Base-by-base conservation (phyloP, 2,329 filamentous ascomycete genomes). In the Aspergillus sp. region DNA sequence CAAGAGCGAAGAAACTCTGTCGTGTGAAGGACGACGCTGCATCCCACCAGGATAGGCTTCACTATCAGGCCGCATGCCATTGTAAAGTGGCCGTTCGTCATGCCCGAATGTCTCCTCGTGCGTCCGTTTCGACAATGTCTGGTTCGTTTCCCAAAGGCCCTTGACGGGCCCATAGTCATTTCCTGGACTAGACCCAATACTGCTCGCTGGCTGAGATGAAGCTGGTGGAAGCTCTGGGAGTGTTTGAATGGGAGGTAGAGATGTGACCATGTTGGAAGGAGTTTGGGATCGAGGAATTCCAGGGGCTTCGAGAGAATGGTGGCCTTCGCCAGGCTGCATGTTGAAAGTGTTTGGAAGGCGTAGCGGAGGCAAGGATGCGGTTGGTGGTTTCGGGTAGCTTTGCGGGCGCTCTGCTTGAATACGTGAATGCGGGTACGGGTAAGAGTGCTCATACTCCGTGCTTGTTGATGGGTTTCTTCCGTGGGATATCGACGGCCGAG, bases 1-100 rank as follows among this genome's bases (percentile, higher is more conserved):
- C 60, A 67, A 66, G n/a, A 66, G 58, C 27, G 27, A 31, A 8
- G 65, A 60, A 19, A 60, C 60, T 19, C 66, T 64, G 31, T 67
- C 66, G 9, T 66, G 66, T 3, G 70, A 66, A 45, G 63, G 64
- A 39, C 71, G 65, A 12, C 68, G 70, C 43, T 64, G 63, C 9
- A 55, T 43, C 9, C n/a, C 39, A n/a, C 39, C 58, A 15, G 65
- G 55, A 63, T 69, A 62, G 43, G 56, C 37, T 24, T 74, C 65
- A 35, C 63, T 54, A 53, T 74, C 72, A 7, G 78, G 77, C 27
- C 78, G 75, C 71, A 74, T 74, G 52, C 78, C 77, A 59, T 80
- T 77, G 59, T 74, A 68, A 27, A 80, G 71, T 1, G 75, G 66
- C 43, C 74, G 70, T 3, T 73, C 69, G 45, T 73, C 77, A 58